phyloP scores from a whole-genome alignment of 1,139 yeast genomes.

The Williopsis jadinii region DNA sequence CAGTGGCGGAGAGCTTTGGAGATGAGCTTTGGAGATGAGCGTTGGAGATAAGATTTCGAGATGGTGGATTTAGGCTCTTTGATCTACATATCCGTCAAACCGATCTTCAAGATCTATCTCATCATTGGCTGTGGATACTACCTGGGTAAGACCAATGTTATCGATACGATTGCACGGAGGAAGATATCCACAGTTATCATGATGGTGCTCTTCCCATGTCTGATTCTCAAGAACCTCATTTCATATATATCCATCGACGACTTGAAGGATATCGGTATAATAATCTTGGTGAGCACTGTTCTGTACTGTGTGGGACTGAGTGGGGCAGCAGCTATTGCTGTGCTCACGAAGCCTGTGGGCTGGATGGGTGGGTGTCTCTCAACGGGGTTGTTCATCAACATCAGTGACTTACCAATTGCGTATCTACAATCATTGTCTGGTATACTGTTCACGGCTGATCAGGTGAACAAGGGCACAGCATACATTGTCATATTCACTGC shows the following conservation, averaged over 20 bases:
- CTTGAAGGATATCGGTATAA: conserved; percentile 68
- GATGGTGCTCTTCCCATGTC: conserved; percentile 68
- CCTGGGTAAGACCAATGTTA: conserved; percentile 58
- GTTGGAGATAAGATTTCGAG: no score
- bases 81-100: conserved; percentile 77
- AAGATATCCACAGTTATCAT: conserved; percentile 70
- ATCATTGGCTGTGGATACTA: conserved; percentile 65
- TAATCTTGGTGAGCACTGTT: conserved; percentile 56
- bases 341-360: conserved; percentile 45
- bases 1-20: no score
- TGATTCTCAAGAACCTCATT: conserved; percentile 73
- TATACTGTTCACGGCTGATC: conserved; percentile 41
- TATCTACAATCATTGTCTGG: conserved; percentile 77
- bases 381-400: conserved; percentile 69
- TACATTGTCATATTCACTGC: conserved; percentile 71
- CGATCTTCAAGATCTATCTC: conserved; percentile 77
- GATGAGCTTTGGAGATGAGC: no score
- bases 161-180: conserved; percentile 66
- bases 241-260: conserved; percentile 61
- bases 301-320: conserved; percentile 49
- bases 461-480: conserved; percentile 76
- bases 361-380: conserved; percentile 81
- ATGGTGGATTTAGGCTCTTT: no score
- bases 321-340: conserved; percentile 28
- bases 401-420: conserved; percentile 86